Conservation (phyloP, 2,329 filamentous ascomycete species). For the Diaporthe citriasiana region DNA sequence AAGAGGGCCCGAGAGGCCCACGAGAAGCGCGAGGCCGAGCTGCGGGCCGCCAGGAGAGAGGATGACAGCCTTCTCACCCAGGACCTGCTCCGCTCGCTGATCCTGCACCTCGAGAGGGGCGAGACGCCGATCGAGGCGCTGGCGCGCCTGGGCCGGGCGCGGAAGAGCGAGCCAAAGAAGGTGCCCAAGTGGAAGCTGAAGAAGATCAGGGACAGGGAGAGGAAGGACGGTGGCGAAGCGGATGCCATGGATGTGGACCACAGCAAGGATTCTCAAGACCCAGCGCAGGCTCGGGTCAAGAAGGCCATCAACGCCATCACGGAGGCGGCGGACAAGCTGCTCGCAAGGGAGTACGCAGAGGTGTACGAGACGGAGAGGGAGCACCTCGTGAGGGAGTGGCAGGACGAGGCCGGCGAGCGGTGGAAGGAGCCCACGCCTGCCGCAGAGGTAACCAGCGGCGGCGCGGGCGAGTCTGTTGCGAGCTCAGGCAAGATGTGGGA, state of each 20-base stretch:
- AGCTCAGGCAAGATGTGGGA: slow-evolving; percentile 76
- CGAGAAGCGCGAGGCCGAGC: slow-evolving; percentile 85
- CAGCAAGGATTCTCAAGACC: slow-evolving; percentile 70
- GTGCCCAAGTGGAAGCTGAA: slow-evolving; percentile 79
- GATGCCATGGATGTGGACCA: slow-evolving; percentile 79
- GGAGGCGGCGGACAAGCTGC: slow-evolving; percentile 87
- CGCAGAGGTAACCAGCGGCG: slow-evolving; percentile 47
- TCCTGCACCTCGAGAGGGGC: slow-evolving; percentile 79
- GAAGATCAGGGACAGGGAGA: slow-evolving; percentile 70
- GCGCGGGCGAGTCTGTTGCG: slow-evolving; percentile 33
- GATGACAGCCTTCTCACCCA: slow-evolving; percentile 91
- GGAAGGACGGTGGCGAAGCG: slow-evolving; percentile 54
- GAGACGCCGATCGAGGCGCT: slow-evolving; percentile 93
- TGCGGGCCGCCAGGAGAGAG: slow-evolving; percentile 76
- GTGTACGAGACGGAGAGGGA: slow-evolving; percentile 93
- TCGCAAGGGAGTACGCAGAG: slow-evolving; percentile 87
- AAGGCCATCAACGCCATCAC: slow-evolving; percentile 86
- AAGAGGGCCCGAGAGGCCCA: slow-evolving; percentile 88
- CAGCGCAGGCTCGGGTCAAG: slow-evolving; percentile 78
- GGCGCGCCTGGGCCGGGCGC: slow-evolving; percentile 79
- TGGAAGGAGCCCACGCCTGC: slow-evolving; percentile 70
- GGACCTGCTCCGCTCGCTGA: slow-evolving; percentile 82
- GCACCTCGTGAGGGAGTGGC: slow-evolving; percentile 84
- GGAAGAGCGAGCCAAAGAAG: slow-evolving; percentile 69
- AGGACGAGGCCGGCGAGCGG: slow-evolving; percentile 86